A percentile compares a stretch with the other conserved stretches of the same genome.
Conservation (phyloP, 768 basidiomycete species). For the Calocybe gangraenosa region DNA sequence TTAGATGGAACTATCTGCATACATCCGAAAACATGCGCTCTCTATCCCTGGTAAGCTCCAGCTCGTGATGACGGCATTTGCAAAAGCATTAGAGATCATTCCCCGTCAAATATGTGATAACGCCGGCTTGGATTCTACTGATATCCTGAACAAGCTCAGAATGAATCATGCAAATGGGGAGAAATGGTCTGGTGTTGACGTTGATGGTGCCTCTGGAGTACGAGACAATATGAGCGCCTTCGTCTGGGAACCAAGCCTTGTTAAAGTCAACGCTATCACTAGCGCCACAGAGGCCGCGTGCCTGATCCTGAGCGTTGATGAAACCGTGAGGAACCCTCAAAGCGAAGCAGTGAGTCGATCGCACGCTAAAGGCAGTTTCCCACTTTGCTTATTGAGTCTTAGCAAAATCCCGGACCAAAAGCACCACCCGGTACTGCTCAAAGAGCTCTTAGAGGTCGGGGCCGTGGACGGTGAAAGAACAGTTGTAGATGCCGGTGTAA, state of each 20-base stretch:
- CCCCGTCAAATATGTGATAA: conserved; percentile 99
- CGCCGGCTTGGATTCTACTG: conserved; percentile 95
- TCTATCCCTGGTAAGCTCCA: conserved; percentile 96
- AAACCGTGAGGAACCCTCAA: conserved; percentile 86
- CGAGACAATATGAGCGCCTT: conserved; percentile 97
- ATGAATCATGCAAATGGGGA: conserved; percentile 92
- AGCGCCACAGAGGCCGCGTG: conserved; percentile 97
- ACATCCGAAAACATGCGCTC: conserved; percentile 85
- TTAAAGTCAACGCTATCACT: conserved; percentile 93
- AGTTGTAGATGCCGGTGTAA: not conserved
- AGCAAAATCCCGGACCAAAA: conserved; percentile 82
- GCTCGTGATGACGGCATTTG: conserved; percentile 90
- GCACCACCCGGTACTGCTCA: conserved; percentile 92
- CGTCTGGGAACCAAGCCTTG: conserved; percentile 96
- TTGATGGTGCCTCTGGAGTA: conserved; percentile 84
- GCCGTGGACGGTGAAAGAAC: conserved; percentile 65
- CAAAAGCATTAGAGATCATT: conserved; percentile 95
- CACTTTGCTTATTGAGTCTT: conserved; percentile 16
- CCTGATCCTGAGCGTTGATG: conserved; percentile 92
- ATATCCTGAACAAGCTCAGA: conserved; percentile 93
- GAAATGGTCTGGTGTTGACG: conserved; percentile 91
- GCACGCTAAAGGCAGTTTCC: not conserved
- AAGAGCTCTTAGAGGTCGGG: conserved; percentile 80
- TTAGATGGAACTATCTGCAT: conserved; percentile 96
- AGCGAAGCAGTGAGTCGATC: conserved; percentile 71